Evolutionary conservation across 2,329 filamentous ascomycete species (phyloP), one percentile per base, ranked within the genome.

Genomic region (Emmonsiellopsis sp.): DNA sequence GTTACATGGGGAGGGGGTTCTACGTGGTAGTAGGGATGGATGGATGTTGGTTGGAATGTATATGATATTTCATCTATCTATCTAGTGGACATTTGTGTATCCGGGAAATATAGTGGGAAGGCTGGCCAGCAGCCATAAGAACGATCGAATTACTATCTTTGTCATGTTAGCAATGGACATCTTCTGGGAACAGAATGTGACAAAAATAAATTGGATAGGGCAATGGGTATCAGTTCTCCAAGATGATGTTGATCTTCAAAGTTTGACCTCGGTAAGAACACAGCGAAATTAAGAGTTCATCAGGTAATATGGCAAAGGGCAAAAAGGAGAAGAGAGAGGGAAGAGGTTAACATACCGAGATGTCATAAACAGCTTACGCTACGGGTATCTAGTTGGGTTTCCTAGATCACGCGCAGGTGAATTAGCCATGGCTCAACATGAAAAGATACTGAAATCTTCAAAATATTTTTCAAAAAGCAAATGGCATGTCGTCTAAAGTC

Each of bases 211-310:
- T 37, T 9, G 7, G 13, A n/a, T 40, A 20, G 31, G 48, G 43
- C n/a, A 15, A 42, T 38, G 45, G 40, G 30, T 58, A 63, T 83
- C 80, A 83, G 80, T 75, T 83, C 80, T 83, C 80, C 80, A 83
- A 83, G 78, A 78, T 83, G 79, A 81, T 77, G 68, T 67, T 76
- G 66, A 78, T 73, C 82, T 79, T 72, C 80, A 80, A 83, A 78
- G 62, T 73, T 71, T 65, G 65, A 72, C 65, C 77, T 82, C 79
- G 68, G 80, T 71, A 81, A 82, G 77, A 83, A 82, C 78, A 82
- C 79, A 83, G 80, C 79, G 76, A 81, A 76, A 76, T 73, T 68
- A 72, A 68, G 71, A 74, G 69, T 75, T 83, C 80, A 83, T 84
- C 81, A 83, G 52, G 37, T 43, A 20, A 20, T 38, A 13, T 31